phyloP scores from a whole-genome alignment of 805 yeast species.

The Spathaspora boniae region DNA sequence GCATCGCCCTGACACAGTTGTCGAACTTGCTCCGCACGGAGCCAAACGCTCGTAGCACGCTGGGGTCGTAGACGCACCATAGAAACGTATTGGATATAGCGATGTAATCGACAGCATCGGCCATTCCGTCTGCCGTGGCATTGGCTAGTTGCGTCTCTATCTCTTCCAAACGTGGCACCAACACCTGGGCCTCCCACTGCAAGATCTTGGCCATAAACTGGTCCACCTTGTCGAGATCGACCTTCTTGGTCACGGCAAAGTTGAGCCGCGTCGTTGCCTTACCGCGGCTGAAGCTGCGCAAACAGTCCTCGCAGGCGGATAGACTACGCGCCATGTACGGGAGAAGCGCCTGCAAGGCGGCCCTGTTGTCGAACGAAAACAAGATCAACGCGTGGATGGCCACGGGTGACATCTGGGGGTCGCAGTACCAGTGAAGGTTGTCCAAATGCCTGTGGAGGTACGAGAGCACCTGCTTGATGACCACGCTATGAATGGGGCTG shows the following conservation, averaged over 20 bases:
- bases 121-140: no score
- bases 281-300: slow-evolving; percentile 49
- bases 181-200: slow-evolving; percentile 33
- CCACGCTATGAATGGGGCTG: slow-evolving; percentile 23
- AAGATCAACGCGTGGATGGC: slow-evolving; percentile 54
- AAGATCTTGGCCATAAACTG: slow-evolving; percentile 28
- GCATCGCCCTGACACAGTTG: slow-evolving; percentile 2
- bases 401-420: slow-evolving; percentile 43
- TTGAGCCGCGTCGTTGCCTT: slow-evolving; percentile 49
- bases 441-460: slow-evolving; percentile 17
- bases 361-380: slow-evolving; percentile 55
- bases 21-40: neutral
- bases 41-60: slow-evolving; percentile 1
- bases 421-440: slow-evolving; percentile 55
- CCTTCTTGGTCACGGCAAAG: slow-evolving; percentile 48
- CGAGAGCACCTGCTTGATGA: slow-evolving; percentile 21
- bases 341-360: slow-evolving; percentile 43
- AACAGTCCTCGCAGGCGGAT: slow-evolving; percentile 51
- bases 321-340: slow-evolving; percentile 38
- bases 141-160: no score
- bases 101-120: no score
- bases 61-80: slow-evolving; percentile 10
- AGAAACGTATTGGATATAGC: neutral
- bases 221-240: slow-evolving; percentile 28
- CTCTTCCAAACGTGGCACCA: slow-evolving; percentile 16